Evolutionary conservation across 106 monocot species (phyloP), one percentile per base, ranked within the genome.

Genomic region (Phalaenopsis aphrodite): DNA sequence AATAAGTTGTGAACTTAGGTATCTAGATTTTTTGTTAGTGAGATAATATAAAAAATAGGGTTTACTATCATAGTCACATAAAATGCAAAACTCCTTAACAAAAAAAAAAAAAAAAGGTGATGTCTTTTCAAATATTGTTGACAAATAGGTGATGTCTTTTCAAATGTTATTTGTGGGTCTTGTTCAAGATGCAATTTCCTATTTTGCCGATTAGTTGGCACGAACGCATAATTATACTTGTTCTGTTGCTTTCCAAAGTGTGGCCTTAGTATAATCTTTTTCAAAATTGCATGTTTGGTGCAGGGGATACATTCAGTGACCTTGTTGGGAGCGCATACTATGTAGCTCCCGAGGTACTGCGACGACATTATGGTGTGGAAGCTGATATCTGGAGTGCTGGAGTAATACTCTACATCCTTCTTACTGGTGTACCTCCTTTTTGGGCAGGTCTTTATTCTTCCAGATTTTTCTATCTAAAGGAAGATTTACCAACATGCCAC

Each of bases 331-430:
- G 96, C 75, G 96, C 91, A 61, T 96, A 96, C 65, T 96, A 96
- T 83, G 93, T 96, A 43, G 96, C 96, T 55, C 96, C 93, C 78
- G 96, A 96, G 85, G 96, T 96, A 36, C 46, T 96, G 55, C 77
- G 71, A 30, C 76, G 85, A 16, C 65, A 82, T 12, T 96, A 96
- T 83, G 93, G 96, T 42, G 81, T 83, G 58, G 93, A 93, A 43
- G 91, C 93, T 74, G 96, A 96, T 86, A 85, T 96, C 56, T 96
- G 96, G 96, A 96, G 96, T 86, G 93, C 91, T 77, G 96, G 96
- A 77, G 90, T 96, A 52, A 96, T 96, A 85, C 91, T 96, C 15
- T 96, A 91, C 86, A 93, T 96, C 83, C 93, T 96, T 87, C 91
- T 96, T 41, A 88, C 93, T 77, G 96, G 96, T 37, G 89, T 90